Percentiles rank a stretch among this genome's conserved stretches.
These are phyloP conservation scores for Amanita inopinata DNA, from an alignment of 768 basidiomycete species.

Conservation along the genomic window DNA sequence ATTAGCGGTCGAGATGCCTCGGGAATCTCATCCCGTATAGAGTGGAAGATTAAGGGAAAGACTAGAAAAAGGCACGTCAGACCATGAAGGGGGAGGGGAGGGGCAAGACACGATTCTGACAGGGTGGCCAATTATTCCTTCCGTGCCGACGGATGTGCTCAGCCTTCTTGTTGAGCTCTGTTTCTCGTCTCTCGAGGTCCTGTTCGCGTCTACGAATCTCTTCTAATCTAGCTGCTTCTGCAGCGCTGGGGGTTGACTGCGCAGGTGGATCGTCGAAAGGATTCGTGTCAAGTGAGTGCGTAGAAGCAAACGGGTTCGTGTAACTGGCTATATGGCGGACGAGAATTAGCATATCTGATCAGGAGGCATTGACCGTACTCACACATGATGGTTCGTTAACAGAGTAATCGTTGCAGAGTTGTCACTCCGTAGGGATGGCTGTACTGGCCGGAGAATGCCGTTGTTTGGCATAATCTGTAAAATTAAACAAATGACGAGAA, in stretches of 20 bases:
- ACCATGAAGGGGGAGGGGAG: constrained; percentile 13
- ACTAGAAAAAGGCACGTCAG: constrained; percentile 36
- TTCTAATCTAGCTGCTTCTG: constrained; percentile 37
- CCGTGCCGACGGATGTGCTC: constrained; percentile 67
- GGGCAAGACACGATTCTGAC: constrained; percentile 33
- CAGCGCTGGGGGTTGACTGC: constrained; percentile 23
- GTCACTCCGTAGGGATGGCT: not conserved
- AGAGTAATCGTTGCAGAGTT: not conserved
- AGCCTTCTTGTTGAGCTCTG: constrained; percentile 58
- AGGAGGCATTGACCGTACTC: constrained; percentile 11
- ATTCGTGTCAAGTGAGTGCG: constrained; percentile 78
- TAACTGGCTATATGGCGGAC: constrained; percentile 25
- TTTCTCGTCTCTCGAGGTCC: constrained; percentile 73
- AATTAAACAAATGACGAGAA: constrained; percentile 8
- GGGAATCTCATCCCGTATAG: constrained; percentile 85
- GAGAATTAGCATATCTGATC: not conserved
- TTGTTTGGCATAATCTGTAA: constrained; percentile 11
- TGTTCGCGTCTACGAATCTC: constrained; percentile 71
- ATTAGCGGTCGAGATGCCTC: constrained; percentile 71
- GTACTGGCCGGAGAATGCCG: constrained; percentile 15
- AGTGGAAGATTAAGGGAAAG: constrained; percentile 91
- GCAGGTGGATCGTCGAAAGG: constrained; percentile 81
- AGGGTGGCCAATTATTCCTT: constrained; percentile 90
- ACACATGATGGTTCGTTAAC: constrained; percentile 23
- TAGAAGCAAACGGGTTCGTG: constrained; percentile 79